Base-by-base conservation (phyloP, 805 yeast species). In the Yarrowia deformans region DNA sequence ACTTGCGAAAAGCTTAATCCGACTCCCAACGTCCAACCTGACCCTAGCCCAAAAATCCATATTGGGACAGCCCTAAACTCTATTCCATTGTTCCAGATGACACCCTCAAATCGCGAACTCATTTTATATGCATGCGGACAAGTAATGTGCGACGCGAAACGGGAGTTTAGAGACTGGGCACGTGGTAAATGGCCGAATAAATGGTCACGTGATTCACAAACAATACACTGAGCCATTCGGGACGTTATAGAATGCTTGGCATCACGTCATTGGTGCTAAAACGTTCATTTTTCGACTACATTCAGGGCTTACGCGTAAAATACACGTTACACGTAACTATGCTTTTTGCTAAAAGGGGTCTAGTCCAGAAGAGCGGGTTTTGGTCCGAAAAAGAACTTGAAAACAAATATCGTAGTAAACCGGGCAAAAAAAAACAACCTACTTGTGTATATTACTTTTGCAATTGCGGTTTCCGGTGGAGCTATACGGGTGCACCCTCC, bases 291-390 rank as follows among this genome's bases (percentile, higher is more conserved):
- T 23, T 23, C 29, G 3, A 23, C 29, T 23, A 23, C 29, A 23
- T 23, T 23, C 29, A 23, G 29, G 29, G 29, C 29, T 23, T 6
- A 34, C 60, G 60, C 60, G 60, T 54, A 3, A 19, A 23, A n/a
- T 56, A 56, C 64, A 56, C 64, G 64, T 7, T 56, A 16, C 64
- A 56, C 64, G 64, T 56, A 37, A 12, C 37, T 2, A 18, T 5
- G 58, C 18, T 23, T 23, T 2, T 23, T 23, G 29, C 29, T 52
- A 18, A 6, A 10, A 29, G 29, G 18, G 9, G 8, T 7, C 52
- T 48, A 48, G 10, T 48, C 2, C 1, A 18, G 8, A 1, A 16
- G 12, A 1, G 14, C 16, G 29, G 16, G n/a, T 8, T 16, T 8
- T 45, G 7, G 29, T 6, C 19, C 1, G 14, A 45, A 19, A 19